These are phyloP conservation scores for Penicillium corylophilum DNA, from an alignment of 2,329 filamentous ascomycete species.

Conservation along the genomic window DNA sequence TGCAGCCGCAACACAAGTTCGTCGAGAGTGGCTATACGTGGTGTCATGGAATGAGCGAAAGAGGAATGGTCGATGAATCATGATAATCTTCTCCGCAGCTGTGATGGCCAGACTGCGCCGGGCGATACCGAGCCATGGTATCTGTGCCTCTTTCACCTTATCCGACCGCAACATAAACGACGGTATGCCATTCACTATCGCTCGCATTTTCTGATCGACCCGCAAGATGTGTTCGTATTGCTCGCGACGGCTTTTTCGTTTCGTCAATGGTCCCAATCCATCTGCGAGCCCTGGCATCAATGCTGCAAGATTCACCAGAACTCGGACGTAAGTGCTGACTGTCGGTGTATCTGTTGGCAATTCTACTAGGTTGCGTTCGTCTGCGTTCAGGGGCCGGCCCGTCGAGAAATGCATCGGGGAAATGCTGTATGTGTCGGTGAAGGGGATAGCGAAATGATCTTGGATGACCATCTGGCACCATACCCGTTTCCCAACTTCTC, in stretches of 20 bases:
- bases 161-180: constrained; percentile 30
- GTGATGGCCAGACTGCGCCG: constrained; percentile 40
- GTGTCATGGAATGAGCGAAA: constrained; percentile 36
- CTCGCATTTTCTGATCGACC: constrained; percentile 36
- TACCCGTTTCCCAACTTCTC: constrained; percentile 36
- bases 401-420: constrained; percentile 39
- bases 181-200: constrained; percentile 33
- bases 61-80: constrained; percentile 43
- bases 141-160: constrained; percentile 28
- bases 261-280: constrained; percentile 33
- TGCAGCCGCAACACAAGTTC: constrained; percentile 40
- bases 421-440: constrained; percentile 40
- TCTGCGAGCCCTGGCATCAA: constrained; percentile 38
- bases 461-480: constrained; percentile 43
- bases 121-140: constrained; percentile 36
- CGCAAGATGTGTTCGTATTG: constrained; percentile 39
- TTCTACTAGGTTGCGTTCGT: constrained; percentile 33
- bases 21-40: constrained; percentile 34
- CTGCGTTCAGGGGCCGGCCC: constrained; percentile 33
- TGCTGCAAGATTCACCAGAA: constrained; percentile 32
- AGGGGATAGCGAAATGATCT: constrained; percentile 38
- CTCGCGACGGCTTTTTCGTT: constrained; percentile 34
- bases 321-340: constrained; percentile 27
- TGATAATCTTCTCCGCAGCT: constrained; percentile 44
- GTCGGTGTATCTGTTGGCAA: constrained; percentile 20